Evolutionary conservation across 176 grass and related monocot species (phyloP), one percentile per base, ranked within the genome.

Genomic region (Musa troglodytarum): DNA sequence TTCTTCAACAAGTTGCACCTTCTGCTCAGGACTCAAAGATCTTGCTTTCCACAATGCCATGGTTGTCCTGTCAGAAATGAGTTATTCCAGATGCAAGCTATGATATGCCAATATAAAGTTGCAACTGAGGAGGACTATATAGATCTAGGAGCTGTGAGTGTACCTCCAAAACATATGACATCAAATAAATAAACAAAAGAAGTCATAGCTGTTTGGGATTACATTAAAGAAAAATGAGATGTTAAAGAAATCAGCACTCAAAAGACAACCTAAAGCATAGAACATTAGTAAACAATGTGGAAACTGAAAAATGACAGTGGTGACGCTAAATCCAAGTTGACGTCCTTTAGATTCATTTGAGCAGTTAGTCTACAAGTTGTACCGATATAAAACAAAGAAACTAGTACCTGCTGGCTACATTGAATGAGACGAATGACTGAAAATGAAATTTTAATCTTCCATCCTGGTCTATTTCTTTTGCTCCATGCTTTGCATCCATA

Each of bases 21-120:
- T 98, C 19, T 59, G 83, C 80, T 93, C 95, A 0, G 84, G 80
- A 68, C 80, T 98, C 68, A 89, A 84, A 66, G 90, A 87, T 79
- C 88, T 91, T 76, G 84, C 95, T 81, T 98, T 98, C 90, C 95
- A 98, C 71, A 98, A 81, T 13, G 90, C 90, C 86, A 94, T 88
- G 72, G 89, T 93, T 24, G 88, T 93, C 86, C 95, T 98, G 74
- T 74, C 86, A 74, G 34, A 43, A 6, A 43, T 43, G 34, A 43
- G 34, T 43, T 43, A 80, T 24, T 10, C 17, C 63, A 66, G 25
- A 66, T 10, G 20, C 9, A 28, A 25, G 64, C 8, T 29, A 29
- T 25, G 11, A 66, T 26, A 20, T 70, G 34, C 19, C 17, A 51
- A 50, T 70, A 70, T 19, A 51, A 61, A 65, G 23, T 65, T 10